Base-by-base conservation (phyloP, 208 protist genomes). In the Wallacemonas collosoma region DNA sequence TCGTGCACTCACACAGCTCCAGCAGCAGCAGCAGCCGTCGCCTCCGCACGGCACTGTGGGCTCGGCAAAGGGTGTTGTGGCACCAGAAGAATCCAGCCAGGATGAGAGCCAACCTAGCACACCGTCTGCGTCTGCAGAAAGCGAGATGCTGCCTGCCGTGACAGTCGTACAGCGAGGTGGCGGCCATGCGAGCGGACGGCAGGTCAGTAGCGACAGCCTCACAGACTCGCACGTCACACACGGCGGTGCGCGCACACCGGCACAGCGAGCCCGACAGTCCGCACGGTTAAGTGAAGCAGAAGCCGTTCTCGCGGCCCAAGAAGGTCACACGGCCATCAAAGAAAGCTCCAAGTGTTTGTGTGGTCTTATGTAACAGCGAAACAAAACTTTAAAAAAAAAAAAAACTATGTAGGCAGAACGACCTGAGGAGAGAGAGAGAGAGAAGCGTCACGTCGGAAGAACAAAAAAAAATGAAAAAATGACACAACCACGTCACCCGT, bases 281-380 rank as follows among this genome's bases (percentile, higher is more conserved):
- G 54, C 50, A 45, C 67, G 50, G 9, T 41, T 69, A 4, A 69
- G 64, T 15, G 26, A 69, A n/a, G 50, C 6, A 9, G 60, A 65
- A 65, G 60, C 60, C 17, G 60, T 48, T 0, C 41, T 65, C 43
- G 40, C 65, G 12, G 67, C 72, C 0, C 63, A 55, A 7, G 65
- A 77, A 44, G 47, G 50, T 0, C 40, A 57, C 6, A n/a, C 17
- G 38, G 68, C 61, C 14, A 67, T 72, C 35, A 56, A 69, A 48
- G 73, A 78, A 54, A 78, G 73, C 68, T 66, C 53, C 36, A 78
- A 78, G 51, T 78, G 73, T 45, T 54, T 78, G 41, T 78, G 73
- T 44, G 73, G 73, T 9, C 56, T 78, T 14, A 63, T 78, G 53
- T 78, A 69, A 67, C 4, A 3, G 51, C 0, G 54, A 11, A 58